These are phyloP conservation scores for Isatis tinctoria DNA, from an alignment of 345 rosid species.

Conservation along the genomic window DNA sequence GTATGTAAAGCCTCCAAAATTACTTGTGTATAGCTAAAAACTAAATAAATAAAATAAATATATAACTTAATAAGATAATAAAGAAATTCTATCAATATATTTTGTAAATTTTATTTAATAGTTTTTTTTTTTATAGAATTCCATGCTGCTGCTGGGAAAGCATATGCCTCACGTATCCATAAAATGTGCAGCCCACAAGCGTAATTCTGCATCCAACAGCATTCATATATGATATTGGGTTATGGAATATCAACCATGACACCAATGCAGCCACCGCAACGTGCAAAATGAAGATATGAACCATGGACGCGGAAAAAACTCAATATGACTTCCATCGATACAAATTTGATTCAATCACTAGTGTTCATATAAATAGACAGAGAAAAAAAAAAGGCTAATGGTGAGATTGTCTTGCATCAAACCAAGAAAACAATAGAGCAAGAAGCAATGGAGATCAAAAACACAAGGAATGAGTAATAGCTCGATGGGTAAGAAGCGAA, in stretches of 20 bases:
- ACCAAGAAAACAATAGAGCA: conserved; percentile 10
- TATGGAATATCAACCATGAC: conserved; percentile 90
- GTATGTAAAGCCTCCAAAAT: no score
- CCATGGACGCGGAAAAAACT: not conserved
- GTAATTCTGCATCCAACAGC: conserved; percentile 94
- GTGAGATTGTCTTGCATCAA: conserved; percentile 12
- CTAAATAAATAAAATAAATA: no score
- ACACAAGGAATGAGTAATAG: conserved; percentile 9
- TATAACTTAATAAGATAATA: no score
- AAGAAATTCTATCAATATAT: no score
- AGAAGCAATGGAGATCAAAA: conserved; percentile 19
- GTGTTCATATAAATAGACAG: not conserved
- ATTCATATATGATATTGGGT: conserved; percentile 83
- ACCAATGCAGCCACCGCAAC: conserved; percentile 94
- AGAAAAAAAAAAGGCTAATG: not conserved
- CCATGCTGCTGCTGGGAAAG: conserved; percentile 76
- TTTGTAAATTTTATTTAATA: no score
- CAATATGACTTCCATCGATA: not conserved
- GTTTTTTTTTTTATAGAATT: no score
- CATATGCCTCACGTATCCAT: conserved; percentile 88
- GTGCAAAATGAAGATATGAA: conserved; percentile 34
- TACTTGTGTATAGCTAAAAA: no score
- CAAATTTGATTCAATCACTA: not conserved
- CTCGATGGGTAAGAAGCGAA: conserved; percentile 38
- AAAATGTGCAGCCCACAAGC: conserved; percentile 88